phyloP scores from a whole-genome alignment of 202 grass and related monocot species.

The Carex sylvatica region DNA sequence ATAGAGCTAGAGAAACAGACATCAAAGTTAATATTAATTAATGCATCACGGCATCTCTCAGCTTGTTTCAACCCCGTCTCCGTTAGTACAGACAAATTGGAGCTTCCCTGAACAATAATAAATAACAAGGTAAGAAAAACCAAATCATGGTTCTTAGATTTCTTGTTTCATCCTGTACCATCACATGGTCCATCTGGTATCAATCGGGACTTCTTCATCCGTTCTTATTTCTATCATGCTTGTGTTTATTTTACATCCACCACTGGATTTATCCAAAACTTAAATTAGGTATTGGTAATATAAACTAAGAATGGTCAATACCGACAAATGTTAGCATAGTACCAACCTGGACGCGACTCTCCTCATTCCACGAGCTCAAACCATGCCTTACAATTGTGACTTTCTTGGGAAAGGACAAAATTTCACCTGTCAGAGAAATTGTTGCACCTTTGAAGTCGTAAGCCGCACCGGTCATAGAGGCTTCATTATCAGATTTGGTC shows the following conservation, averaged over 20 bases:
- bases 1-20: constrained; percentile 77
- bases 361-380: constrained; percentile 64
- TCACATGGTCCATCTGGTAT: neutral
- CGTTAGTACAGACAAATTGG: constrained; percentile 69
- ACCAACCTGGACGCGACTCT: constrained; percentile 53
- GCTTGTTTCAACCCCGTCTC: constrained; percentile 63
- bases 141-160: neutral
- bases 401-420: constrained; percentile 50
- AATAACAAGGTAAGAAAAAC: constrained; percentile 24
- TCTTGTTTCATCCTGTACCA: neutral
- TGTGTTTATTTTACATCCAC: neutral
- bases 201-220: neutral
- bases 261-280: neutral
- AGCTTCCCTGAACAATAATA: constrained; percentile 58
- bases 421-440: constrained; percentile 40
- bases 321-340: neutral
- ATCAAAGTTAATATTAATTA: constrained; percentile 54
- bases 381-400: constrained; percentile 75
- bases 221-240: neutral
- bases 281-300: neutral
- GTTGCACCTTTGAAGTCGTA: constrained; percentile 68
- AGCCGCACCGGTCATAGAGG: constrained; percentile 42
- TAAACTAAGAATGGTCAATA: neutral
- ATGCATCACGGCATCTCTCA: constrained; percentile 56
- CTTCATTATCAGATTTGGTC: constrained; percentile 28